These are phyloP conservation scores for Epipyxis sp. DNA, from an alignment of 108 stramenopile genomes.

Conservation along the genomic window DNA sequence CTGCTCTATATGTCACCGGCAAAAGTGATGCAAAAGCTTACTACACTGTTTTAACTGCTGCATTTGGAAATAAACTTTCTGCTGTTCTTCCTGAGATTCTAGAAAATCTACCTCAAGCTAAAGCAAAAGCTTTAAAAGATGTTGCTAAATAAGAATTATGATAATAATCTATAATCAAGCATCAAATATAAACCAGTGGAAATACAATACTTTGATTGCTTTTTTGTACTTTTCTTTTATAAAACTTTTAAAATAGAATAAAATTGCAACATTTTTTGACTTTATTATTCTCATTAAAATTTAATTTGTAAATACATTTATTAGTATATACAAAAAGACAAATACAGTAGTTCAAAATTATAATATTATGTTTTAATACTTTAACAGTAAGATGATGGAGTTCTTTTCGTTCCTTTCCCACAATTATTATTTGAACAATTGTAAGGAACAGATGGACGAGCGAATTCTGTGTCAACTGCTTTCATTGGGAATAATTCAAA, in stretches of 20 bases:
- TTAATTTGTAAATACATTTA: too few relatives aligned
- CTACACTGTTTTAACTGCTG: background rate
- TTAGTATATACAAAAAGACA: too few relatives aligned
- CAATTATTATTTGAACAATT: background rate
- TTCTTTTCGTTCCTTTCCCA: slow-evolving; percentile 7
- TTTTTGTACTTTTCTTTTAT: too few relatives aligned
- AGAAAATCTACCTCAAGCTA: background rate
- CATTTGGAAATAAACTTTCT: background rate
- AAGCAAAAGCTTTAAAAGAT: background rate
- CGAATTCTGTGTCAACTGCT: background rate
- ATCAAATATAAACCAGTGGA: too few relatives aligned
- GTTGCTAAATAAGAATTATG: too few relatives aligned
- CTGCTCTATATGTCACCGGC: background rate
- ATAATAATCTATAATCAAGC: too few relatives aligned
- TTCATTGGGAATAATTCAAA: background rate
- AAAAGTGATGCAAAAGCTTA: background rate
- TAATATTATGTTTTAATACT: too few relatives aligned
- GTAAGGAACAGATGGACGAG: background rate
- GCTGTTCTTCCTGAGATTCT: background rate
- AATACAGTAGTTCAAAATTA: too few relatives aligned
- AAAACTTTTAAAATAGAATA: too few relatives aligned
- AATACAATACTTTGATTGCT: too few relatives aligned
- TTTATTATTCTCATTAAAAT: too few relatives aligned
- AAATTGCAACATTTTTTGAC: too few relatives aligned
- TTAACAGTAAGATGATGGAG: slow-evolving; percentile 1